These are phyloP conservation scores for Fusarium domesticum DNA, from an alignment of 2,329 filamentous ascomycete species.

Conservation along the genomic window DNA sequence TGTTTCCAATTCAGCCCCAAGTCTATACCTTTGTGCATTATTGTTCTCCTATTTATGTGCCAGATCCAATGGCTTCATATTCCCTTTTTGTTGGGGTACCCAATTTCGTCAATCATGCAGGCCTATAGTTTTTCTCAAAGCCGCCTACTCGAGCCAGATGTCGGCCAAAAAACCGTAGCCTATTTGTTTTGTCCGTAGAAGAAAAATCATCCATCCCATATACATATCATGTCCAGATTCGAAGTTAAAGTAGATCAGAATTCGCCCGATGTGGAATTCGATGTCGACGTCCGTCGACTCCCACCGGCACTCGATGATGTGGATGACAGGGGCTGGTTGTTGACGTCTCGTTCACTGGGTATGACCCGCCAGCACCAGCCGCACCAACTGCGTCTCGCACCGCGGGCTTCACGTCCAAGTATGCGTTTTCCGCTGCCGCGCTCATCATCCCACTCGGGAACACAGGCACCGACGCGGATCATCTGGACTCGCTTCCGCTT, in stretches of 20 bases:
- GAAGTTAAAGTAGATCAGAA: constrained; percentile 6
- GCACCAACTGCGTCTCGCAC: constrained; percentile 76
- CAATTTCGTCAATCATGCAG: no score
- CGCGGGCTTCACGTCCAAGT: constrained; percentile 67
- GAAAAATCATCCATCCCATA: not conserved
- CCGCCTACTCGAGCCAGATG: not conserved
- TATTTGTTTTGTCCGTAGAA: not conserved
- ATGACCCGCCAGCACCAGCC: constrained; percentile 85
- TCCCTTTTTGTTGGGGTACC: no score
- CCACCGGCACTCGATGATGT: constrained; percentile 24
- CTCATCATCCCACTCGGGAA: constrained; percentile 83
- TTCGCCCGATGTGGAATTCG: constrained; percentile 17
- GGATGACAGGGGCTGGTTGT: constrained; percentile 25
- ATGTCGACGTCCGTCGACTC: constrained; percentile 25
- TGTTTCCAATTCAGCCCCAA: not conserved
- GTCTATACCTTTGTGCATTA: not conserved
- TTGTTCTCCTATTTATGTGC: not conserved
- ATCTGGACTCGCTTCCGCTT: constrained; percentile 86
- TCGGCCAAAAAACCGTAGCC: not conserved
- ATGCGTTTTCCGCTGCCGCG: constrained; percentile 57
- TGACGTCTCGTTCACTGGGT: constrained; percentile 50
- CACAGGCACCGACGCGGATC: constrained; percentile 76
- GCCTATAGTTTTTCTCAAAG: not conserved
- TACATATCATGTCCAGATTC: not conserved
- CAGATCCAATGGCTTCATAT: no score